phyloP scores from a whole-genome alignment of 108 stramenopile genomes.

The Epipyxis sp. region DNA sequence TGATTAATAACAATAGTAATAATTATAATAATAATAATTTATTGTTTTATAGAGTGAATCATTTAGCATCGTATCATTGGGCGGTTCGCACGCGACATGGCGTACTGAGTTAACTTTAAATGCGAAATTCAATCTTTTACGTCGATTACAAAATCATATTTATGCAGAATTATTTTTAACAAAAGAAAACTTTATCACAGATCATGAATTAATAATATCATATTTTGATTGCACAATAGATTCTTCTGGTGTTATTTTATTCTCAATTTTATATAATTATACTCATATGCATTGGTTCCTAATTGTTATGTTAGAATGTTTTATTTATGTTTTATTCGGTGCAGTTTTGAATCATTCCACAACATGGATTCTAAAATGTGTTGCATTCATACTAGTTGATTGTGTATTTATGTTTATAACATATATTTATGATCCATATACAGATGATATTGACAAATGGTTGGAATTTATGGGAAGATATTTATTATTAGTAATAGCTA shows the following conservation, averaged over 20 bases:
- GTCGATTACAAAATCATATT: constrained; percentile 2
- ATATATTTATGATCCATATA: constrained; percentile 2
- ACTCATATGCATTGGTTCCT: not conserved
- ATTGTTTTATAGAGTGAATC: too few relatives aligned
- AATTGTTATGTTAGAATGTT: not conserved
- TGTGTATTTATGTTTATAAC: not conserved
- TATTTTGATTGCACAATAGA: constrained; percentile 9
- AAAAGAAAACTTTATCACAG: constrained; percentile 19
- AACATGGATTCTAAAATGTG: not conserved
- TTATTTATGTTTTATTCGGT: not conserved
- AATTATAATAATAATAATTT: too few relatives aligned
- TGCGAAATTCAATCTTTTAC: constrained; percentile 2
- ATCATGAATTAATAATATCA: constrained; percentile 27
- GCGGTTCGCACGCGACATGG: constrained; percentile 13
- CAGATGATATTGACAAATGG: constrained; percentile 20
- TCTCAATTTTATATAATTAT: constrained; percentile 1
- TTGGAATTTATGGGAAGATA: not conserved
- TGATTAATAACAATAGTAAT: too few relatives aligned
- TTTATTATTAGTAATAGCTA: not conserved
- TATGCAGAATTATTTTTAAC: not conserved
- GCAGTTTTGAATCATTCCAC: not conserved
- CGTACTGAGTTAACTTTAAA: not conserved
- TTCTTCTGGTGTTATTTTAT: not conserved
- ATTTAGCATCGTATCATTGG: not conserved
- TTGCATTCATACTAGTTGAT: not conserved